phyloP scores from a whole-genome alignment of 768 basidiomycete genomes.

The Boletales sp. region DNA sequence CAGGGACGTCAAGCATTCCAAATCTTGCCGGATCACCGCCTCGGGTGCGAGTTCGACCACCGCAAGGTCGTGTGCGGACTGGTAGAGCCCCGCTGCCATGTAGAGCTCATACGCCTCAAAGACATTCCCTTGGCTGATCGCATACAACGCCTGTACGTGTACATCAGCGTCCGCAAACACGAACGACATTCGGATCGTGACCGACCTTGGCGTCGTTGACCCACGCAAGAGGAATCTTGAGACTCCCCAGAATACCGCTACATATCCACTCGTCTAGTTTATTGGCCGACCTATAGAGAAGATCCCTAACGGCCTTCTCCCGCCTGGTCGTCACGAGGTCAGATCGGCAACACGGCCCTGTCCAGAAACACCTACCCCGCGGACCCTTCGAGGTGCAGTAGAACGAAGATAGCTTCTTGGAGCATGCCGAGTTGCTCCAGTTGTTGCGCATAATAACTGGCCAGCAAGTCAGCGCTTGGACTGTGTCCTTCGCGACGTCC shows the following conservation, averaged over 20 bases:
- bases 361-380: constrained; percentile 54
- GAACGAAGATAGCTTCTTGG: constrained; percentile 83
- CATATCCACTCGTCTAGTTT: constrained; percentile 71
- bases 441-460: constrained; percentile 82
- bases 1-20: constrained; percentile 60
- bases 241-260: constrained; percentile 65
- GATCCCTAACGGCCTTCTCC: constrained; percentile 74
- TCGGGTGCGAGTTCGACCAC: constrained; percentile 86
- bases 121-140: constrained; percentile 55
- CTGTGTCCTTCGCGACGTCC: constrained; percentile 68
- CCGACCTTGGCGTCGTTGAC: constrained; percentile 84
- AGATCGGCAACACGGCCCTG: neutral
- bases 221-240: constrained; percentile 84
- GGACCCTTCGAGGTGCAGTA: constrained; percentile 82
- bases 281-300: constrained; percentile 67
- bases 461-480: constrained; percentile 76
- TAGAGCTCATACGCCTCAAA: constrained; percentile 78
- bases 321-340: constrained; percentile 52
- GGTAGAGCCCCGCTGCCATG: constrained; percentile 63
- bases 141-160: constrained; percentile 58
- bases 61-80: constrained; percentile 81
- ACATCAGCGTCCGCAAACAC: neutral
- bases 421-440: constrained; percentile 78
- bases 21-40: constrained; percentile 58
- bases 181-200: neutral